Evolutionary conservation across 1,284 basidiomycete species (phyloP).

Genomic region (Trichosporon sp.): DNA sequence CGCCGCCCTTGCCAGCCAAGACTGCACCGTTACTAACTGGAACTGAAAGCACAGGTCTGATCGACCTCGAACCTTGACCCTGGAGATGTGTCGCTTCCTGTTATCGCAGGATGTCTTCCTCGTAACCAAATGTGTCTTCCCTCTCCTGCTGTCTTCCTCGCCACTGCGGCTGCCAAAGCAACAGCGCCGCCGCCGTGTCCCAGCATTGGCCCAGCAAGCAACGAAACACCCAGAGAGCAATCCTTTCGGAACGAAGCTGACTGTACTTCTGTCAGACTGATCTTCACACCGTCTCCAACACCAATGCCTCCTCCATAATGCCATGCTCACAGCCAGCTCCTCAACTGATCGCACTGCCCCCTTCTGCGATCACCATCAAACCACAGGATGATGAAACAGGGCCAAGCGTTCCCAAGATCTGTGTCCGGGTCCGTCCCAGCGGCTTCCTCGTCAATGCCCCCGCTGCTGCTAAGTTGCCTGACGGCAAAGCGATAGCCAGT

Average conservation of each 20-base stretch:
- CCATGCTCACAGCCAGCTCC: not conserved
- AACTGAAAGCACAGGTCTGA: not conserved
- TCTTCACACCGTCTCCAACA: not conserved
- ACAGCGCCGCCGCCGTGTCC: not conserved
- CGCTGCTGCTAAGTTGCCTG: not conserved
- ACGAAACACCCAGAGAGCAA: no score
- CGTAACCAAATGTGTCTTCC: no score
- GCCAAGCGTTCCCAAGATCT: not conserved
- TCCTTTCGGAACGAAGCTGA: no score
- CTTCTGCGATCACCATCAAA: not conserved
- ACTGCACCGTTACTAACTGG: no score
- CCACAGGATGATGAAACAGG: not conserved
- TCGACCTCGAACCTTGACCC: not conserved
- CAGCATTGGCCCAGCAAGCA: no score
- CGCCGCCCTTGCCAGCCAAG: no score
- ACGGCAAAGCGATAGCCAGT: not conserved
- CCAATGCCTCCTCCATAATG: not conserved
- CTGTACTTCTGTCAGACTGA: not conserved
- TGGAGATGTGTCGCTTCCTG: not conserved
- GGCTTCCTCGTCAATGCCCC: not conserved
- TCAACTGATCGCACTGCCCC: not conserved
- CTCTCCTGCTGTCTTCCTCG: not conserved
- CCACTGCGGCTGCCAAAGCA: no score
- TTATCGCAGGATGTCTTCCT: not conserved
- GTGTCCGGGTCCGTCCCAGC: not conserved